phyloP scores from a whole-genome alignment of 371 early-diverging fungal genomes.

The Nematocida parisii region DNA sequence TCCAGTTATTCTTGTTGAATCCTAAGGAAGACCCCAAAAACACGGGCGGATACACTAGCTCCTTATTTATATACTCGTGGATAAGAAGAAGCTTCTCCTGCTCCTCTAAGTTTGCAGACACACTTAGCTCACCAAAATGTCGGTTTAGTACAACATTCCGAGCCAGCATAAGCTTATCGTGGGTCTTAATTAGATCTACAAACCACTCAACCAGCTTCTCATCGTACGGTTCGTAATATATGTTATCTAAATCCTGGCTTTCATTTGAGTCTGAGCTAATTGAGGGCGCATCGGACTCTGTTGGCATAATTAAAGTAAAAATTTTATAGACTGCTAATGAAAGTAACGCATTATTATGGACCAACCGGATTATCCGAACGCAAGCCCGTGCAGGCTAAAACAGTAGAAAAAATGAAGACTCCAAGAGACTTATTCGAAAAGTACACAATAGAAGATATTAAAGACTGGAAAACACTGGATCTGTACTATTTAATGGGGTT shows the following conservation, averaged over 20 bases:
- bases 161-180: constrained; percentile 41
- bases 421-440: constrained; percentile 60
- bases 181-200: constrained; percentile 25
- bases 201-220: constrained; percentile 53
- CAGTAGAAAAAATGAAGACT: neutral
- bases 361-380: constrained; percentile 20
- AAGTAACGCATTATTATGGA: constrained; percentile 30
- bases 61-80: constrained; percentile 58
- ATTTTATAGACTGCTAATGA: constrained; percentile 52
- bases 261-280: constrained; percentile 4
- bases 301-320: constrained; percentile 42
- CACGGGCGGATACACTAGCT: constrained; percentile 51
- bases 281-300: constrained; percentile 6
- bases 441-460: constrained; percentile 65
- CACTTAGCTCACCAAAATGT: constrained; percentile 43
- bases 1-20: constrained; percentile 64
- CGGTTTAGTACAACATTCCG: constrained; percentile 35
- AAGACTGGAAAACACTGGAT: constrained; percentile 63
- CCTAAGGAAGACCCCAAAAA: constrained; percentile 59
- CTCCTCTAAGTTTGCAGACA: constrained; percentile 48
- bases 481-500: constrained; percentile 68
- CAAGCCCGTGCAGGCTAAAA: constrained; percentile 23
- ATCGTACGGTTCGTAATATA: constrained; percentile 47
- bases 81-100: constrained; percentile 55
- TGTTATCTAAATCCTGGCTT: constrained; percentile 22